phyloP scores from a whole-genome alignment of 768 basidiomycete genomes.

The Leccinum obscurum region DNA sequence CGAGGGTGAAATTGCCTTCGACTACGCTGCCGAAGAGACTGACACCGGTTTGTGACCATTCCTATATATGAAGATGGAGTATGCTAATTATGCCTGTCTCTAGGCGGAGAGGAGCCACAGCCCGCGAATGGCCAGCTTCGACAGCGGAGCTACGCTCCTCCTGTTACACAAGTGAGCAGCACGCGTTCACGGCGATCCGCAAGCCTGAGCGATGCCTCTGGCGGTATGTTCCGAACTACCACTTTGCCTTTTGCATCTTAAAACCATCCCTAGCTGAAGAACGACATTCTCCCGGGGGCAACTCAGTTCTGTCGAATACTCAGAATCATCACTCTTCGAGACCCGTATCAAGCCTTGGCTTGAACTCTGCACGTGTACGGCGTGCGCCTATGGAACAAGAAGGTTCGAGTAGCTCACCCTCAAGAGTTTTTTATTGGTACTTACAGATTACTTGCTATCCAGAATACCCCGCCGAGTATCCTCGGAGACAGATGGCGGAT shows the following conservation, averaged over 20 bases:
- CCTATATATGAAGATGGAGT: slow-evolving; percentile 12
- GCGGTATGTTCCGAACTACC: slow-evolving; percentile 25
- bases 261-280: slow-evolving; percentile 28
- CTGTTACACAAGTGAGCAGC: slow-evolving; percentile 39
- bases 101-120: slow-evolving; percentile 34
- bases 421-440: slow-evolving; percentile 1
- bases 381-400: slow-evolving; percentile 49
- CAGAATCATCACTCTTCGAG: slow-evolving; percentile 34
- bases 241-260: slow-evolving; percentile 29
- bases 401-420: slow-evolving; percentile 27
- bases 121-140: slow-evolving; percentile 25
- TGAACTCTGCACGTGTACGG: slow-evolving; percentile 38
- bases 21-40: slow-evolving; percentile 37
- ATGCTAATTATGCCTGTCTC: slow-evolving; percentile 25
- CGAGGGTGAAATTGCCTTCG: slow-evolving; percentile 34
- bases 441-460: slow-evolving; percentile 12
- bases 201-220: slow-evolving; percentile 66
- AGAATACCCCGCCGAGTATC: slow-evolving; percentile 31
- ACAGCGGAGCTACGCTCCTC: slow-evolving; percentile 28
- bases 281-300: slow-evolving; percentile 24
- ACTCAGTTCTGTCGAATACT: slow-evolving; percentile 14
- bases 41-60: slow-evolving; percentile 37
- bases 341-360: slow-evolving; percentile 47
- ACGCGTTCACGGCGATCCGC: slow-evolving; percentile 74
- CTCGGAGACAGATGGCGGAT: slow-evolving; percentile 19